These are phyloP conservation scores for Thelephora terrestris DNA, from an alignment of 1,284 basidiomycete species.

Conservation along the genomic window DNA sequence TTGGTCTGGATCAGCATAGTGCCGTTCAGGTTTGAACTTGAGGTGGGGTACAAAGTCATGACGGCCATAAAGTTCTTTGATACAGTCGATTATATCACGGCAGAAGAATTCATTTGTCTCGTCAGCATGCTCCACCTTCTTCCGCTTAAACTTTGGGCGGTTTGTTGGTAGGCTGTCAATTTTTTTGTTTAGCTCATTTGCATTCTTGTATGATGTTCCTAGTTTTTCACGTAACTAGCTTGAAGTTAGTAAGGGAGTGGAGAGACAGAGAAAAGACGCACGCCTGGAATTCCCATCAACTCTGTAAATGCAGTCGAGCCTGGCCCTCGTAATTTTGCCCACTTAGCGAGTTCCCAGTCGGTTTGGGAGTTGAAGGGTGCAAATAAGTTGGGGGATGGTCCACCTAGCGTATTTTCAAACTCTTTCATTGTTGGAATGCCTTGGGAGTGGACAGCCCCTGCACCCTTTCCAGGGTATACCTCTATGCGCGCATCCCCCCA, in stretches of 20 bases:
- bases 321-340: constrained; percentile 13
- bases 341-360: too few species aligned
- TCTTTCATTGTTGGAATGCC: too few species aligned
- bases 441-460: too few species aligned
- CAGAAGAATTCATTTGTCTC: neutral
- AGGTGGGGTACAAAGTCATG: too few species aligned
- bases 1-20: constrained; percentile 18
- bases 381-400: too few species aligned
- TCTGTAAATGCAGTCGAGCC: constrained; percentile 13
- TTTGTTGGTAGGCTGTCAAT: neutral
- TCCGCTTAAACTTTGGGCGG: neutral
- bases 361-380: constrained; percentile 13
- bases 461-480: too few species aligned
- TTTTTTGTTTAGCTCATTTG: neutral
- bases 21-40: constrained; percentile 22
- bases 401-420: too few species aligned
- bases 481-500: too few species aligned
- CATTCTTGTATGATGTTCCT: too few species aligned
- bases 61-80: constrained; percentile 2
- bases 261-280: constrained; percentile 5
- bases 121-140: neutral
- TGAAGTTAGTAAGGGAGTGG: neutral
- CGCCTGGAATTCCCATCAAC: constrained; percentile 12
- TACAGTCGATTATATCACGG: constrained; percentile 4
- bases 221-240: neutral